Conservation (phyloP, 208 protist species). For the Hexamita inflata region DNA sequence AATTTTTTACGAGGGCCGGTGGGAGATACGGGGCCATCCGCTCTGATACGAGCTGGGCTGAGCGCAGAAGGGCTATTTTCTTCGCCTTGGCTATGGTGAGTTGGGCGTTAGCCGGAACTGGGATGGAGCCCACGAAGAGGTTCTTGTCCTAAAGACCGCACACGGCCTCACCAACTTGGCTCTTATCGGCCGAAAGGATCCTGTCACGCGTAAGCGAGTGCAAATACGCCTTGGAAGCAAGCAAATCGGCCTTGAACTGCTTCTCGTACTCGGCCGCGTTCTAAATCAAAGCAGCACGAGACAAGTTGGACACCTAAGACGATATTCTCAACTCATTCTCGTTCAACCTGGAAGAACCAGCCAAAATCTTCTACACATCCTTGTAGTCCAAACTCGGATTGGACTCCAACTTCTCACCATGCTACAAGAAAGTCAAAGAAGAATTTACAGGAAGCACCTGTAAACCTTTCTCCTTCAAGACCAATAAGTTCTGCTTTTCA, state of each 20-base stretch:
- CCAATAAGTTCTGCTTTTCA: too few species aligned
- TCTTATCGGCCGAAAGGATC: background rate
- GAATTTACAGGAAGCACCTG: too few species aligned
- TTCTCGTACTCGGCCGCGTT: background rate
- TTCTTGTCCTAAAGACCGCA: background rate
- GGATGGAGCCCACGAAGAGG: background rate
- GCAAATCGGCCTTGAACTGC: background rate
- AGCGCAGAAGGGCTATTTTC: background rate
- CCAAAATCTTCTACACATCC: constrained; percentile 2
- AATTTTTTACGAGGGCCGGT: too few species aligned
- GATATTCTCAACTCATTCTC: constrained; percentile 15
- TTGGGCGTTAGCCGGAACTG: background rate
- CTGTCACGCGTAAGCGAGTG: background rate
- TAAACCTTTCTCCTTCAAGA: too few species aligned
- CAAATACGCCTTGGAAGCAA: background rate
- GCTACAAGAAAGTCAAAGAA: too few species aligned
- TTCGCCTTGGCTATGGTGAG: background rate
- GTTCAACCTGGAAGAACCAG: background rate
- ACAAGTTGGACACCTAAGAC: background rate
- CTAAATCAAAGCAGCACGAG: background rate
- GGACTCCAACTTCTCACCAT: background rate
- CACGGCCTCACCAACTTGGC: background rate
- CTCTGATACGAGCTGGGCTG: constrained; percentile 2
- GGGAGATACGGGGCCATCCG: background rate
- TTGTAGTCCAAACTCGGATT: background rate